These are phyloP conservation scores for Chamaecrista fasciculata DNA, from an alignment of 306 rosid species.

Conservation along the genomic window DNA sequence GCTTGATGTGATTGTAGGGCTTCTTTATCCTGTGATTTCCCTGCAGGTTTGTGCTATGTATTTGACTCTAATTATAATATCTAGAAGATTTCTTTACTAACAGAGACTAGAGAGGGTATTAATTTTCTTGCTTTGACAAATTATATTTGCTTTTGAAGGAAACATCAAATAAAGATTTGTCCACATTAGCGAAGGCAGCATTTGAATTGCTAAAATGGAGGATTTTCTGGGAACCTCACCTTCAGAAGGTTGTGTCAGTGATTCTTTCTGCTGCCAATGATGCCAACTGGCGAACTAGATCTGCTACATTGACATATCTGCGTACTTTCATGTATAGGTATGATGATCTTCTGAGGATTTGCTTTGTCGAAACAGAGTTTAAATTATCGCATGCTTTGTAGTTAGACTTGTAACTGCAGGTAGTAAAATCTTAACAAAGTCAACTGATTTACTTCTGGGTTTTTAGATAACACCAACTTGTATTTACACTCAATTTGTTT, in stretches of 20 bases:
- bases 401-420: conserved; percentile 16
- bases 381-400: conserved; percentile 21
- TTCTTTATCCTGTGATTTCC: conserved; percentile 91
- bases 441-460: conserved; percentile 4
- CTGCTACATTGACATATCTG: conserved; percentile 87
- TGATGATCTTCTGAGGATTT: conserved; percentile 30
- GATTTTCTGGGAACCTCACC: conserved; percentile 80
- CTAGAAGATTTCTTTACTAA: background rate
- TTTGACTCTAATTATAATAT: conserved; percentile 16
- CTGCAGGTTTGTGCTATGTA: conserved; percentile 66
- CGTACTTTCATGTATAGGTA: conserved; percentile 98
- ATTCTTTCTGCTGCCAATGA: conserved; percentile 86
- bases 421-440: background rate
- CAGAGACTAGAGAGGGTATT: background rate
- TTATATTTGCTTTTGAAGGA: conserved; percentile 58
- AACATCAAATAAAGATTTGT: conserved; percentile 95
- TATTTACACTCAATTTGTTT: background rate
- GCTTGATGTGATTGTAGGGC: conserved; percentile 78
- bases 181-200: conserved; percentile 86
- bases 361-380: conserved; percentile 16
- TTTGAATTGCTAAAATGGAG: conserved; percentile 94
- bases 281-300: conserved; percentile 92
- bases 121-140: conserved; percentile 31
- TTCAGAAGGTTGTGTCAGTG: conserved; percentile 70
- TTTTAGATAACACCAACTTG: conserved; percentile 17